A percentile compares a stretch with the other conserved stretches of the same genome.
phyloP scores from a whole-genome alignment of 2,329 filamentous ascomycete species.

The Knufia petricola region DNA sequence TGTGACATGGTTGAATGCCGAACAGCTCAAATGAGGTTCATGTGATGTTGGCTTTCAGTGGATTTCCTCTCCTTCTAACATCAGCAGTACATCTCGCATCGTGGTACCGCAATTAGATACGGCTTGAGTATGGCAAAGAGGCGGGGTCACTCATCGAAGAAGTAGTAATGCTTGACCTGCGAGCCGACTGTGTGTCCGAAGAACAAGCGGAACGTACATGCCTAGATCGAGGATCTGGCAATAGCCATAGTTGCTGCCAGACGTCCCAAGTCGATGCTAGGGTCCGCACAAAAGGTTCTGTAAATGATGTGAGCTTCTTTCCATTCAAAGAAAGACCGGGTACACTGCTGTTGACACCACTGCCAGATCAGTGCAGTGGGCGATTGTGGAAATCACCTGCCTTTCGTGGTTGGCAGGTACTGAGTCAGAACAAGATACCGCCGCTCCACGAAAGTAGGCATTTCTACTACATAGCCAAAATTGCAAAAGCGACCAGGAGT shows the following conservation, averaged over 20 bases:
- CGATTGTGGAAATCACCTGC: no score
- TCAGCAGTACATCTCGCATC: constrained; percentile 30
- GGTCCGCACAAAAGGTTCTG: no score
- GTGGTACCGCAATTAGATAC: constrained; percentile 48
- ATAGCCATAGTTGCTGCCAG: constrained; percentile 55
- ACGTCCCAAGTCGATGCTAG: background rate
- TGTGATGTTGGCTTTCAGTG: constrained; percentile 36
- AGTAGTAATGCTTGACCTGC: constrained; percentile 39
- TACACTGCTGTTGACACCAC: no score
- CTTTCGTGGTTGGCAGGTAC: no score
- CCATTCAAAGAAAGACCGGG: no score
- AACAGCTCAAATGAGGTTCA: constrained; percentile 34
- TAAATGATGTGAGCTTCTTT: no score
- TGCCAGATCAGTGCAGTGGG: no score
- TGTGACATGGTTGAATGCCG: constrained; percentile 45
- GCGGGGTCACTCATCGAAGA: constrained; percentile 38
- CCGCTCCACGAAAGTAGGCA: no score
- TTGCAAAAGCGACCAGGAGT: no score
- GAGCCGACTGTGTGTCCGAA: constrained; percentile 40
- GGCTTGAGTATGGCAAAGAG: constrained; percentile 44
- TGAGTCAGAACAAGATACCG: no score
- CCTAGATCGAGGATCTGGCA: constrained; percentile 49
- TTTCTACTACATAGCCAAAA: no score
- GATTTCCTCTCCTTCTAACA: constrained; percentile 11
- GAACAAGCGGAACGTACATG: constrained; percentile 40